Evolutionary conservation across 2,329 filamentous ascomycete species (phyloP), one percentile per base, ranked within the genome.

Genomic region (Trichoderma simmonsii): DNA sequence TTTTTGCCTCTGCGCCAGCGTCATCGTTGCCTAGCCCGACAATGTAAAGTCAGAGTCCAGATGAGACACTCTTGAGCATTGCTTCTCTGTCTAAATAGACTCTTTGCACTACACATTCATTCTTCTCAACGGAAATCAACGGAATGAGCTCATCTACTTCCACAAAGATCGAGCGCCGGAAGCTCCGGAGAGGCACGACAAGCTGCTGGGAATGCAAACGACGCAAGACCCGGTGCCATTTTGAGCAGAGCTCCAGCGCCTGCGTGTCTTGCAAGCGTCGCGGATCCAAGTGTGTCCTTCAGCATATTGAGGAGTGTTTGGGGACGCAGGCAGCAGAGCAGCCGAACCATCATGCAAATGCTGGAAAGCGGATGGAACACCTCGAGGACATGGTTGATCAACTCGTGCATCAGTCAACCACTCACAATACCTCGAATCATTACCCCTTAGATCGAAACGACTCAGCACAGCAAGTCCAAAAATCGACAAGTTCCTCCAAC

Each of bases 191-290:
- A 60, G 65, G 65, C 34, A 68, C 65, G 18, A 68, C 65, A 57
- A 68, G 65, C 34, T 68, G 65, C 24, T 68, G 65, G 65, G 65
- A 68, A 32, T 68, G 65, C 54, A 68, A 68, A 24, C 65, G 65
- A 7, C 26, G 65, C 7, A 68, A 68, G 24, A 60, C 54, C 7
- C 56, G 56, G 14, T 68, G 65, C 26, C 65, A 68, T 32, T 68
- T 68, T 8, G 54, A 68, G 32, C 54, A 48, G 26, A 26, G 34
- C 11, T 11, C 54, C 3, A 32, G 15, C 32, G 30, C 24, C n/a
- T 68, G 65, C 65, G 65, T 43, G 34, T 60, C 65, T 26, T 68
- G 65, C 6, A 39, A 68, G 18, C 65, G 65, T 2, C 65, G 65
- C n/a, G 65, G 65, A 32, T 68, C 34, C 7, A 60, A 32, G 9